Percentiles rank a stretch among this genome's conserved stretches.
Conservation (phyloP, 192 early-diverging fungal genomes). For the Pilobolus umbonatus region DNA sequence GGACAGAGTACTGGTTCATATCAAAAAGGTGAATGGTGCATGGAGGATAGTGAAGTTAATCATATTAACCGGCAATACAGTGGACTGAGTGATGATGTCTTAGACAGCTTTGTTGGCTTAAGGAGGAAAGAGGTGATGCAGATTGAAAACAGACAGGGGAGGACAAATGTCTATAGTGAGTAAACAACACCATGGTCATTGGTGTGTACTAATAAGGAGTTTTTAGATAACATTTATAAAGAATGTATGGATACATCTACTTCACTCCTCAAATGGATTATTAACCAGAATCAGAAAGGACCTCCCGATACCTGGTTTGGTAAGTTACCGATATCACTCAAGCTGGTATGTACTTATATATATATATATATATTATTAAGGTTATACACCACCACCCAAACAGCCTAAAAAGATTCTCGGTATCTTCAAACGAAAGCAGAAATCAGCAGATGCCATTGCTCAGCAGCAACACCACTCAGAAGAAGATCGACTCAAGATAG, state of each 20-base stretch:
- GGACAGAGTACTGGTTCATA: no score
- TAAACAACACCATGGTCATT: no score
- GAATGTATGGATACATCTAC: slow-evolving; percentile 22
- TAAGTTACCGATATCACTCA: slow-evolving; percentile 4
- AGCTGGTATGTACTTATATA: neutral
- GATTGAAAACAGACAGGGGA: slow-evolving; percentile 2
- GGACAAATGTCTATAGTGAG: slow-evolving; percentile 13
- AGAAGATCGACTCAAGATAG: no score
- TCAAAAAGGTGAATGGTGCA: no score
- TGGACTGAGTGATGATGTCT: no score
- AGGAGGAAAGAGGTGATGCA: slow-evolving; percentile 9
- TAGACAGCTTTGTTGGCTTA: neutral
- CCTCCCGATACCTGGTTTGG: slow-evolving; percentile 22
- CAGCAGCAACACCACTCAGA: neutral
- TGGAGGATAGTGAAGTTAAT: no score
- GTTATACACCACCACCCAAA: slow-evolving; percentile 10
- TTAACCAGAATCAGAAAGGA: slow-evolving; percentile 26
- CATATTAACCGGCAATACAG: no score
- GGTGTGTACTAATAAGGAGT: neutral
- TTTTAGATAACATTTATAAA: slow-evolving; percentile 17
- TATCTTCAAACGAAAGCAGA: slow-evolving; percentile 11
- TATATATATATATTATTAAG: neutral
- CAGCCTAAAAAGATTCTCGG: slow-evolving; percentile 8
- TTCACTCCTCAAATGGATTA: slow-evolving; percentile 20
- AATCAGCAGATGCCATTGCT: neutral